Evolutionary conservation across 352 stramenopile species (phyloP), one percentile per base, ranked within the genome.

Genomic region (Thraustochytrium sp.): DNA sequence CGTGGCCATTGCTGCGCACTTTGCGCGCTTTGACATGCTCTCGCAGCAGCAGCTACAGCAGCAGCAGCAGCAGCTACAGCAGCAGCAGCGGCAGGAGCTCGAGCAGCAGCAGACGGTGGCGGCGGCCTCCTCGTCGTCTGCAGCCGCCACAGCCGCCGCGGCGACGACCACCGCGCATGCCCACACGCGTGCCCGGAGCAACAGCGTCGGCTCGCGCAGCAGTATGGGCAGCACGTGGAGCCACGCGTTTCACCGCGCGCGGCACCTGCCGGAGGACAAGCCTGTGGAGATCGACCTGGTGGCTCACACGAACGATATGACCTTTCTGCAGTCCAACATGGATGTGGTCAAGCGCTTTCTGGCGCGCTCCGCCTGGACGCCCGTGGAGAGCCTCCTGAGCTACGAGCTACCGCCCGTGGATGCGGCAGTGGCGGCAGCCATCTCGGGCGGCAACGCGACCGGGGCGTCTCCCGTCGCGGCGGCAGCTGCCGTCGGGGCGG

Each of bases 1-100:
- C 42, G 74, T 73, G 49, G 74, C 74, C 11, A 54, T 82, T 54
- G 74, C 74, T 3, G 74, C 74, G 11, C 74, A 82, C 56, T 26
- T 82, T 18, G 74, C 51, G 8, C 59, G 59, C 26, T 72, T 42
- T 26, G 59, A 72, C 36, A 21, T 59, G 0, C 16, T 59, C 8
- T 59, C 51, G 55, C 65, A 78, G 23, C 23, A 38, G 16, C 23
- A 62, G 29, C 31, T 48, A 13, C 3, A 9, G 5, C 37, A 29
- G 1, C n/a, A 78, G 23, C 26, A 34, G 42, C 42, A 78, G 26
- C 9, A 34, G 21, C n/a, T 49, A 73, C 61, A 49, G n/a, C n/a
- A 23, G n/a, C 42, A 13, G 11, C 21, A n/a, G 18, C 37, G n/a
- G n/a, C n/a, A n/a, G n/a, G n/a, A n/a, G n/a, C n/a, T n/a, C n/a